Evolutionary conservation across 164 flowering plant species (phyloP).

Genomic region (Magnolia sinica): DNA sequence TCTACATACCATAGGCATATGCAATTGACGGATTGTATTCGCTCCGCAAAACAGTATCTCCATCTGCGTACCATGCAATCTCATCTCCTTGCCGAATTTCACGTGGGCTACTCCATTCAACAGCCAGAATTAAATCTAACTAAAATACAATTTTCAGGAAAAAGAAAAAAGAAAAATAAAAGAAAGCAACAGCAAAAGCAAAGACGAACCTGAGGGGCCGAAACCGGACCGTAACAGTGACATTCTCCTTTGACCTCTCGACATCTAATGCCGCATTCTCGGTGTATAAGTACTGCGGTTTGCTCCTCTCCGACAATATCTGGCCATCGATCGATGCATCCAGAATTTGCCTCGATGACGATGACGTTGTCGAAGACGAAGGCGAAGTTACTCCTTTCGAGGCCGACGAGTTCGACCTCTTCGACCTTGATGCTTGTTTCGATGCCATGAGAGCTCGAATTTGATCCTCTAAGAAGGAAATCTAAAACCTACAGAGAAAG

Average conservation of each 20-base stretch:
- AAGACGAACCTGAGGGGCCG: slow-evolving; percentile 81
- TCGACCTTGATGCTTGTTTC: slow-evolving; percentile 42
- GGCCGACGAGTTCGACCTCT: slow-evolving; percentile 29
- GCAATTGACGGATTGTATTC: slow-evolving; percentile 84
- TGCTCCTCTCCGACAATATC: slow-evolving; percentile 48
- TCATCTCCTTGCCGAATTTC: slow-evolving; percentile 98
- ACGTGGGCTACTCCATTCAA: slow-evolving; percentile 51
- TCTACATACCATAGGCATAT: slow-evolving; percentile 81
- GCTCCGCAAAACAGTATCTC: slow-evolving; percentile 80
- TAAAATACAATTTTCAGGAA: neutral
- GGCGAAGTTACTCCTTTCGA: slow-evolving; percentile 47
- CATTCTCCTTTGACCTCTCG: slow-evolving; percentile 80
- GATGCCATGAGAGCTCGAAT: slow-evolving; percentile 46
- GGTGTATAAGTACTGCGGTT: slow-evolving; percentile 51
- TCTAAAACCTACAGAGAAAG: slow-evolving; percentile 1
- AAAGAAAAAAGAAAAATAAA: neutral
- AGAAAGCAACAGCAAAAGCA: neutral
- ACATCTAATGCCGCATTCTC: slow-evolving; percentile 37
- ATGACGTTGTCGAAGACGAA: slow-evolving; percentile 60
- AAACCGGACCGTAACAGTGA: slow-evolving; percentile 90
- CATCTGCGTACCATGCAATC: slow-evolving; percentile 98
- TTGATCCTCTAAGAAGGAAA: neutral
- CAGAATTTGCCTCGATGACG: slow-evolving; percentile 43
- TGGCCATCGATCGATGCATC: slow-evolving; percentile 55
- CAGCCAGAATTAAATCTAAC: slow-evolving; percentile 8